These are phyloP conservation scores for Boletus huronensis DNA, from an alignment of 768 basidiomycete species.

Conservation along the genomic window DNA sequence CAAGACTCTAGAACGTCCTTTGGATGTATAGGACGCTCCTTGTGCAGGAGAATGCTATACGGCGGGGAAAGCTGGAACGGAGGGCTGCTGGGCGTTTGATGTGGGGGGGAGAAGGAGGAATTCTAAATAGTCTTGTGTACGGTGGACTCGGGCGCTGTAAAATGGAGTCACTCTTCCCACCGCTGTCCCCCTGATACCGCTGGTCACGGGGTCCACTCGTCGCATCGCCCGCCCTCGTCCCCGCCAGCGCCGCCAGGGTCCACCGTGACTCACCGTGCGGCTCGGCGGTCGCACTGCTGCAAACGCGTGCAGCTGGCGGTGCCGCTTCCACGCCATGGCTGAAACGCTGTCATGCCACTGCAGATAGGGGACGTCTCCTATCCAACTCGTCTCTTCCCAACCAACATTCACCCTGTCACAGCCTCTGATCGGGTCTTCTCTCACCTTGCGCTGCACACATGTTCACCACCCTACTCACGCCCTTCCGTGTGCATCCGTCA, in stretches of 20 bases:
- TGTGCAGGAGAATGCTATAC: slow-evolving; percentile 23
- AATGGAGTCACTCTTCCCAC: slow-evolving; percentile 32
- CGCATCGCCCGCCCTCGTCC: slow-evolving; percentile 1
- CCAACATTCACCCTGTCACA: background rate
- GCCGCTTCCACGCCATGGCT: too few species aligned
- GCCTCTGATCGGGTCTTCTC: background rate
- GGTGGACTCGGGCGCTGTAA: slow-evolving; percentile 31
- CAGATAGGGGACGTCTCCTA: background rate
- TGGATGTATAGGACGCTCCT: slow-evolving; percentile 20
- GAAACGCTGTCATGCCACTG: too few species aligned
- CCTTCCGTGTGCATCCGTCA: background rate
- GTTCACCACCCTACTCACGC: background rate
- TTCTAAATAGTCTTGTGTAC: slow-evolving; percentile 21
- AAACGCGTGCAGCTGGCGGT: too few species aligned
- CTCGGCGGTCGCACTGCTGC: background rate
- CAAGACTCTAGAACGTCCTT: slow-evolving; percentile 44
- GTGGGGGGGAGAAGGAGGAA: slow-evolving; percentile 5
- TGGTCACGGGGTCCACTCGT: slow-evolving; percentile 21
- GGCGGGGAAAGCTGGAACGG: background rate
- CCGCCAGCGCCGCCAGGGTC: background rate
- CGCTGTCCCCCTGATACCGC: slow-evolving; percentile 24
- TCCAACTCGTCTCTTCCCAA: too few species aligned
- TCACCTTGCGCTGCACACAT: background rate
- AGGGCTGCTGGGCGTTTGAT: slow-evolving; percentile 2
- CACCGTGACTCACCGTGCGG: background rate